Conservation (phyloP, 2,329 filamentous ascomycete species). For the Cladosporium sphaerospermum region DNA sequence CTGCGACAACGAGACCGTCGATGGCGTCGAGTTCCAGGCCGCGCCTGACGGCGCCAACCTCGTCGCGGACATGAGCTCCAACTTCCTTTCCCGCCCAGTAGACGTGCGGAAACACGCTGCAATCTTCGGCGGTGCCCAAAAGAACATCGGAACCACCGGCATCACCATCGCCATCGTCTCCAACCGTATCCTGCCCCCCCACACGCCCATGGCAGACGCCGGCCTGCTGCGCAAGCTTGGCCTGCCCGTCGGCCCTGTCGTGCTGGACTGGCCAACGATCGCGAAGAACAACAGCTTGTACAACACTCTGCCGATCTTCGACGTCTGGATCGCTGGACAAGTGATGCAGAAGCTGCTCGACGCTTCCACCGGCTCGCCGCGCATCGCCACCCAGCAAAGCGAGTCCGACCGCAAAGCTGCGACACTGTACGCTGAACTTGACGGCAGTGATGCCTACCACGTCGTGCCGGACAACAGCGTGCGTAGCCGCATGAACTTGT, state of each 20-base stretch:
- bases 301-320: constrained; percentile 93
- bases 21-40: constrained; percentile 80
- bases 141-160: constrained; percentile 83
- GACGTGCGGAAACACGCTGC: constrained; percentile 72
- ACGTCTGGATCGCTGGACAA: constrained; percentile 84
- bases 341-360: constrained; percentile 71
- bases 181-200: constrained; percentile 69
- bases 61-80: constrained; percentile 89
- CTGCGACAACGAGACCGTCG: constrained; percentile 91
- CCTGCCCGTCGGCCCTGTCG: constrained; percentile 69
- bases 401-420: constrained; percentile 68
- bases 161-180: constrained; percentile 81
- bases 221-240: constrained; percentile 66
- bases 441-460: constrained; percentile 66
- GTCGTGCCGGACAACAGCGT: constrained; percentile 70
- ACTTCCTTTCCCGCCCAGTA: constrained; percentile 77
- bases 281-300: constrained; percentile 93
- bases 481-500: constrained; percentile 91
- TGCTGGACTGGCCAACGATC: constrained; percentile 77
- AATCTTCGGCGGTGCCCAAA: constrained; percentile 88
- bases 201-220: constrained; percentile 58
- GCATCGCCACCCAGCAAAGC: constrained; percentile 69
- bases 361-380: constrained; percentile 40
- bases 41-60: constrained; percentile 68
- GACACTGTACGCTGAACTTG: constrained; percentile 70